Conservation (phyloP, 2,329 filamentous ascomycete species). For the Scedosporium dehoogii region DNA sequence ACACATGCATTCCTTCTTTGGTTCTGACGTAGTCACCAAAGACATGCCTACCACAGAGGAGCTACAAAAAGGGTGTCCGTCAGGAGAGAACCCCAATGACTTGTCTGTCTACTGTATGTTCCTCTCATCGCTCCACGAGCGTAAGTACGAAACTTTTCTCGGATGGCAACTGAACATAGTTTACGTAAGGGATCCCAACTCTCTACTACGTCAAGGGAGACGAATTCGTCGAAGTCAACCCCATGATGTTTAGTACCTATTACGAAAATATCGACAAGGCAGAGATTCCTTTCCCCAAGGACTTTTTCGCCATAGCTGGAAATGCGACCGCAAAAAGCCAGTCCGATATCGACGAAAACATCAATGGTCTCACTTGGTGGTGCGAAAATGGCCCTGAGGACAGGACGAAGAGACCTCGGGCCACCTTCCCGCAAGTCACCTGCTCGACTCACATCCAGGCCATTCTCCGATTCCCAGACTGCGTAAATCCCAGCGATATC, state of each 20-base stretch:
- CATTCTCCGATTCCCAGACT: conserved; percentile 16
- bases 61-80: conserved; percentile 32
- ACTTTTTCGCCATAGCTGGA: conserved; percentile 31
- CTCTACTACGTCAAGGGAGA: conserved; percentile 24
- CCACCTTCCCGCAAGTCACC: conserved; percentile 19
- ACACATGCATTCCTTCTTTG: conserved; percentile 26
- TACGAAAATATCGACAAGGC: conserved; percentile 30
- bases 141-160: neutral
- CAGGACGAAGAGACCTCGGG: conserved; percentile 11
- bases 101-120: conserved; percentile 31
- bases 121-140: too few species aligned
- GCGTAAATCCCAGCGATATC: conserved; percentile 13
- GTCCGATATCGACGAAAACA: conserved; percentile 9
- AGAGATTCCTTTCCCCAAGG: conserved; percentile 33
- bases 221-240: conserved; percentile 21
- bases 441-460: conserved; percentile 20
- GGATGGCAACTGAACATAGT: neutral
- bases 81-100: conserved; percentile 35
- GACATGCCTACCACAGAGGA: conserved; percentile 18
- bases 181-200: conserved; percentile 25
- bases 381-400: conserved; percentile 21
- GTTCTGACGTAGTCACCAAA: conserved; percentile 22
- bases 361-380: conserved; percentile 14
- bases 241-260: conserved; percentile 32
- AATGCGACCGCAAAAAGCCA: conserved; percentile 21